phyloP scores from a whole-genome alignment of 1,284 basidiomycete genomes.

The Cryptococcus sp. region DNA sequence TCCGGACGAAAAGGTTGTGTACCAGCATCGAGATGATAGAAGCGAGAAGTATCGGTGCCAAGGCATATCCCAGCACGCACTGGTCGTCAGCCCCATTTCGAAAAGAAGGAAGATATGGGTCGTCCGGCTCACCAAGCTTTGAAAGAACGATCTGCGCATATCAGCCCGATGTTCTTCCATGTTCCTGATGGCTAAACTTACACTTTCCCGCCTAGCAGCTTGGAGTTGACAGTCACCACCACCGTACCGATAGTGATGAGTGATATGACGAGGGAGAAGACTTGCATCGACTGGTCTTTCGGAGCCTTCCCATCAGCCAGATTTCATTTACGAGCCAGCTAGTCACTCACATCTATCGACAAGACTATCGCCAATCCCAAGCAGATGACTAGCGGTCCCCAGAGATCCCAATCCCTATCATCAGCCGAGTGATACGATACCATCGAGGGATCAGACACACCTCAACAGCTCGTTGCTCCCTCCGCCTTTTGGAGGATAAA shows the following conservation, averaged over 20 bases:
- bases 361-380: slow-evolving; percentile 78
- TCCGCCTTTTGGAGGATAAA: slow-evolving; percentile 70
- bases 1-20: slow-evolving; percentile 73
- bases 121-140: slow-evolving; percentile 56
- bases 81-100: slow-evolving; percentile 10
- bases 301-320: slow-evolving; percentile 59
- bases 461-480: slow-evolving; percentile 70
- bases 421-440: slow-evolving; percentile 9
- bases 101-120: background rate
- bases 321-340: background rate
- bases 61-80: slow-evolving; percentile 83
- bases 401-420: slow-evolving; percentile 89
- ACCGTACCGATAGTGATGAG: slow-evolving; percentile 84
- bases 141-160: slow-evolving; percentile 76
- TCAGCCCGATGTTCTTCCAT: background rate
- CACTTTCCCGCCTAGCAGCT: slow-evolving; percentile 93
- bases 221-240: slow-evolving; percentile 85
- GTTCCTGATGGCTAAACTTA: slow-evolving; percentile 49
- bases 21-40: slow-evolving; percentile 82
- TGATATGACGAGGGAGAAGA: slow-evolving; percentile 87
- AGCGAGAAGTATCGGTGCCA: slow-evolving; percentile 82
- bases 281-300: slow-evolving; percentile 68
- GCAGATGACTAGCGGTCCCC: slow-evolving; percentile 86
- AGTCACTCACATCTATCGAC: slow-evolving; percentile 68
- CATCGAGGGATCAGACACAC: no score